Conservation (phyloP, 2,329 filamentous ascomycete species). For the Penicillium capsulatum region DNA sequence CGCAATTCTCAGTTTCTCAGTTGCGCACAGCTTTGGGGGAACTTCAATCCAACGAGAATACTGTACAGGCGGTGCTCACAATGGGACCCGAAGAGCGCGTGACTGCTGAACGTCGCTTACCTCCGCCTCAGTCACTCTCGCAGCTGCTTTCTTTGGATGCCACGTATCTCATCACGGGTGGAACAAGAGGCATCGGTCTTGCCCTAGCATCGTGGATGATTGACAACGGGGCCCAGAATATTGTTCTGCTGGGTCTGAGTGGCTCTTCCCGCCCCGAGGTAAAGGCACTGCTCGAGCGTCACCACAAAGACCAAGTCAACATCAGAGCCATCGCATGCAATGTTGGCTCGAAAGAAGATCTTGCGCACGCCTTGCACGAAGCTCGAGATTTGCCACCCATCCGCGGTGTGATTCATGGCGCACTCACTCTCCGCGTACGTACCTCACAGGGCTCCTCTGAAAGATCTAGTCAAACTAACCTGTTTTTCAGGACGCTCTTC, state of each 20-base stretch:
- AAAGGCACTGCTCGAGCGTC: slow-evolving; percentile 14
- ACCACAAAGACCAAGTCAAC: slow-evolving; percentile 13
- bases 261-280: slow-evolving; percentile 3
- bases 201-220: slow-evolving; percentile 29
- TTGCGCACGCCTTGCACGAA: slow-evolving; percentile 4
- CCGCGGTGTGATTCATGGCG: slow-evolving; percentile 29
- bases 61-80: neutral
- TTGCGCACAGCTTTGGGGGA: neutral
- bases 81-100: neutral
- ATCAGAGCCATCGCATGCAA: slow-evolving; percentile 23
- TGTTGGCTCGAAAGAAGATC: slow-evolving; percentile 5
- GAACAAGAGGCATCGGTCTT: slow-evolving; percentile 30
- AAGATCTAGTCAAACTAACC: neutral
- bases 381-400: slow-evolving; percentile 17
- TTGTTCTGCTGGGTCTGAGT: slow-evolving; percentile 22
- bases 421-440: slow-evolving; percentile 22
- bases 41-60: neutral
- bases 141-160: neutral
- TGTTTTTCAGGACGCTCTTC: slow-evolving; percentile 16
- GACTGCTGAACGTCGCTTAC: neutral
- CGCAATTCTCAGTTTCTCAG: neutral
- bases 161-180: slow-evolving; percentile 30
- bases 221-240: slow-evolving; percentile 28
- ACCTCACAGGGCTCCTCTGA: too few species aligned
- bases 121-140: neutral